Base-by-base conservation (phyloP, 495 filamentous ascomycete genomes). In the Aspergillus saccharolyticus region DNA sequence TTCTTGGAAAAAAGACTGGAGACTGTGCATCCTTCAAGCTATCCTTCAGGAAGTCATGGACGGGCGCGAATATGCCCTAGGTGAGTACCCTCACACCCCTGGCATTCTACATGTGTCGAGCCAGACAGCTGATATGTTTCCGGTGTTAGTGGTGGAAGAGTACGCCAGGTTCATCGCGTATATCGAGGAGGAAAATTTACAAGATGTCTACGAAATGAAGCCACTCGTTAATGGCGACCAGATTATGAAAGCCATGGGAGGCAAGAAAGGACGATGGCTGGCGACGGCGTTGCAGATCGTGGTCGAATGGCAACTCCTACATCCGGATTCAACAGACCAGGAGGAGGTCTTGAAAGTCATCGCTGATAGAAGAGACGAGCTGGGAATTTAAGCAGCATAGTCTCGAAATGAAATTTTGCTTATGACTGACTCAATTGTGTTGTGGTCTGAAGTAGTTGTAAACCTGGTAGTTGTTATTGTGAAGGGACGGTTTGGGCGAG, bases 231-330 rank as follows among this genome's bases (percentile, higher is more conserved):
- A 88, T 58, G 90, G 90, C 0, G 81, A 74, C 16, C 69, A 86
- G 17, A 75, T 97, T 42, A 74, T 80, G 21, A 74, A 83, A 56
- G 80, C 70, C 9, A 69, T 97, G 16, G 76, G 77, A 0, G 76
- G 75, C 2, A 80, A 78, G 59, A 82, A 84, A 2, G 94, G 94
- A 6, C 84, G 77, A 15, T 97, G 93, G 93, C 83, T 91, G 79
- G 80, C 81, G 56, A 73, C 74, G 54, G 91, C 90, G 15, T 65
- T 94, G 45, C 83, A 89, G 8, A 72, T 87, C 16, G 83, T 85
- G 25, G 78, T 94, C 68, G 82, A 83, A 55, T 97, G 91, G 89
- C 95, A 97, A 74, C 75, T 97, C 24, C 76, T 87, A 28, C 83
- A 97, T 66, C 90, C 91, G 3, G 81, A 81, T 2, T 72, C 70